Evolutionary conservation across 352 stramenopile genomes (phyloP).

Genomic region (Phytophthora ohioensis): DNA sequence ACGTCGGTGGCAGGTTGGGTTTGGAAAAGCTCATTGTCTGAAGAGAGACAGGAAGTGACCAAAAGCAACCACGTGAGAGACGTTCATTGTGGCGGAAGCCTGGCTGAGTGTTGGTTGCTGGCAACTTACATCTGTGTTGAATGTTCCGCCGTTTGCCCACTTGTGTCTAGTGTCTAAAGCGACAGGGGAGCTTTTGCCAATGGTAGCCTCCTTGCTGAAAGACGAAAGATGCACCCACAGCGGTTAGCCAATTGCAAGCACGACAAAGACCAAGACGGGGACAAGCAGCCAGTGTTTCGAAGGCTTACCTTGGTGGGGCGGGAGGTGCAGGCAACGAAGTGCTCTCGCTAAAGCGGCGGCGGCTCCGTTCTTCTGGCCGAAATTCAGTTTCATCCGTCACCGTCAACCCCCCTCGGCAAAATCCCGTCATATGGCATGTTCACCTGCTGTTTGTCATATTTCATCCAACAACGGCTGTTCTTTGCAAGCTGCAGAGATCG

Average conservation of each 20-base stretch:
- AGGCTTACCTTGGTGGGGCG: constrained; percentile 1
- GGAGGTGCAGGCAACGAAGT: constrained; percentile 5
- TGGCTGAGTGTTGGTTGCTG: neutral
- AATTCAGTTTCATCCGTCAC: constrained; percentile 42
- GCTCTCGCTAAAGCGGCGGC: constrained; percentile 4
- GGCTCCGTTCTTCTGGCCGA: constrained; percentile 29
- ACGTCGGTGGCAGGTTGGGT: constrained; percentile 63
- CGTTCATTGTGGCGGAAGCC: constrained; percentile 4
- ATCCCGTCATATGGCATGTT: constrained; percentile 16
- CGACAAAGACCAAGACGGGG: neutral
- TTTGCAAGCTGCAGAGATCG: constrained; percentile 18
- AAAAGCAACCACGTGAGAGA: neutral
- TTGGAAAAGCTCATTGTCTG: constrained; percentile 56
- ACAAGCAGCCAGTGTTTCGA: neutral
- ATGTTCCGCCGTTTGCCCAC: neutral
- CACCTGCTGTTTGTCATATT: constrained; percentile 21
- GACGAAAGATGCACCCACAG: neutral
- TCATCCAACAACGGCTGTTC: constrained; percentile 26
- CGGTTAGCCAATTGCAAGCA: constrained; percentile 3
- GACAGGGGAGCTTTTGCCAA: constrained; percentile 31
- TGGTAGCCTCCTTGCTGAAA: constrained; percentile 5
- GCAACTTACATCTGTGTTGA: constrained; percentile 13
- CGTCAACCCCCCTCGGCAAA: constrained; percentile 30
- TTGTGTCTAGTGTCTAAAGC: constrained; percentile 30
- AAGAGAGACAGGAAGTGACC: constrained; percentile 11